Conservation (phyloP, 2,329 filamentous ascomycete species). For the Aspergillus calidoustus region DNA sequence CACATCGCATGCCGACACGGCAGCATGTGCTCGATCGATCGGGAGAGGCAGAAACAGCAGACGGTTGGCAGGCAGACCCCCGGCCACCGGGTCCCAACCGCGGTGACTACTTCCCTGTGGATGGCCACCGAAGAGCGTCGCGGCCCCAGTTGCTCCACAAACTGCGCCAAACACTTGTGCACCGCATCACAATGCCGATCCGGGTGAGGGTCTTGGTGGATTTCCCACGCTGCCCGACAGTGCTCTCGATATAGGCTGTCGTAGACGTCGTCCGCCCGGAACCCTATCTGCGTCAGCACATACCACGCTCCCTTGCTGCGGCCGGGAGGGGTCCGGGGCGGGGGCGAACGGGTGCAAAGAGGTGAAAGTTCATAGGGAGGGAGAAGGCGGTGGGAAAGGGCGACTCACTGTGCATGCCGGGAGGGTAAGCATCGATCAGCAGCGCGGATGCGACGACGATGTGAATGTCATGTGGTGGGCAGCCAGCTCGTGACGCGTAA, state of each 20-base stretch:
- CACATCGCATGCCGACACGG: too few species aligned
- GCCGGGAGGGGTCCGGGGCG: not conserved
- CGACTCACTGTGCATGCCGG: too few species aligned
- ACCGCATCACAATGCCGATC: constrained; percentile 1
- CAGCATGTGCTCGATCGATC: too few species aligned
- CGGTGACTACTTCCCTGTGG: too few species aligned
- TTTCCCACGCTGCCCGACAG: not conserved
- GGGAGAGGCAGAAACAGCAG: too few species aligned
- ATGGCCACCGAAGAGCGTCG: too few species aligned
- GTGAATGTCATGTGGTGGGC: not conserved
- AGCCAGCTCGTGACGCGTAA: not conserved
- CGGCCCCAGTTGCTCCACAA: too few species aligned
- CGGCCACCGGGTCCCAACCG: too few species aligned
- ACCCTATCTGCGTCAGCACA: not conserved
- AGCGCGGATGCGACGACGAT: constrained; percentile 23
- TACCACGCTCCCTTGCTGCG: not conserved
- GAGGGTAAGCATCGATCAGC: constrained; percentile 29
- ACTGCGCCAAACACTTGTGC: too few species aligned
- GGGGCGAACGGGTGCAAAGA: too few species aligned
- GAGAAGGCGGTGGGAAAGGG: not conserved
- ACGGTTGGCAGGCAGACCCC: too few species aligned
- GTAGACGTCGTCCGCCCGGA: too few species aligned
- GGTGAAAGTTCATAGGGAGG: constrained; percentile 1
- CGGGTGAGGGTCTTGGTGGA: not conserved
- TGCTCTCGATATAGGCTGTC: not conserved